Evolutionary conservation across 768 basidiomycete species (phyloP), one percentile per base, ranked within the genome.

Genomic region (Antrodiella citrinella): DNA sequence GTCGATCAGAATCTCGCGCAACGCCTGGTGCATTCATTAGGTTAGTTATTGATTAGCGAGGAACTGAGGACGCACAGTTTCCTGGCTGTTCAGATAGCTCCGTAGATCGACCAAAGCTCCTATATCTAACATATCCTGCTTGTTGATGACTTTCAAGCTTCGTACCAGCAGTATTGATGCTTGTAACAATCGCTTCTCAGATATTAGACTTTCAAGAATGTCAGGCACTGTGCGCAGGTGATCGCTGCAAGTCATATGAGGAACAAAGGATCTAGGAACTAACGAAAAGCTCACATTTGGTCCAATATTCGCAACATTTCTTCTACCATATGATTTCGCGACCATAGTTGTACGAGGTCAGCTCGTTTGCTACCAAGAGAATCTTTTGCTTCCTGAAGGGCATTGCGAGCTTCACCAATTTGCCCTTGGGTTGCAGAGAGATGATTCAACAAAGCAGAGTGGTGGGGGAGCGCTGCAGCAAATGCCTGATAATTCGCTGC

Each of bases 271-370:
- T 38, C 20, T 30, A 21, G 15, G 30, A 7, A 35, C 7, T 24
- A 21, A n/a, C 44, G 44, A 11, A 25, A 44, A 4, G 66, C 86
- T 53, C 57, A 94, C 95, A 98, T 95, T 62, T 91, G 87, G 64
- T 97, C 93, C 54, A 99, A 64, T n/a, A 97, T 75, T 41, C 81
- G 81, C 60, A 94, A 76, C 92, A 98, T 98, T 66, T 98, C 96
- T 60, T 95, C 88, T 18, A 98, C 68, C n/a, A 80, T 85, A 60
- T 94, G 88, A 48, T 89, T 86, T 59, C 94, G 76, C 26, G 84
- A 77, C 85, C 91, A 93, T 22, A 98, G 72, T 60, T 90, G 92
- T 43, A 84, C 91, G 24, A 95, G 81, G 62, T 94, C 96, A 3
- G 89, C 83, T 43, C 91, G 80, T 64, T 90, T 91, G 57, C 72